A percentile compares a stretch with the other conserved stretches of the same genome.
These are phyloP conservation scores for Pseudohalonectria lignicola DNA, from an alignment of 2,329 filamentous ascomycete genomes.

Conservation along the genomic window DNA sequence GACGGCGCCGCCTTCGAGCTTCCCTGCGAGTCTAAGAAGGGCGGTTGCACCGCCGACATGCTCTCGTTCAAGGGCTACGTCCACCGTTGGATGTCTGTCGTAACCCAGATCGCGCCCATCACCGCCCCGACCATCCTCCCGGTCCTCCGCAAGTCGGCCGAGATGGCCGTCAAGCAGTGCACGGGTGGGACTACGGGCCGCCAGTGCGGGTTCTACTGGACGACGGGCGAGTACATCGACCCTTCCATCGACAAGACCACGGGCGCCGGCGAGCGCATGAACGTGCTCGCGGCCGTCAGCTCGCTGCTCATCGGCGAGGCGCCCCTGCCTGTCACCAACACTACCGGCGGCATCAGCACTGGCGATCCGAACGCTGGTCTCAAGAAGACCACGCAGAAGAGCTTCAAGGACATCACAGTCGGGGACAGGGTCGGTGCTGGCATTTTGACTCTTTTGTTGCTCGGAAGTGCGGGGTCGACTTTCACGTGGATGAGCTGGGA, in stretches of 20 bases:
- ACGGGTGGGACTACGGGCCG: slow-evolving; percentile 32
- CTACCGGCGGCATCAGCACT: slow-evolving; percentile 29
- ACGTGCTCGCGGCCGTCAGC: slow-evolving; percentile 35
- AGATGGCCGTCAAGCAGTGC: slow-evolving; percentile 51
- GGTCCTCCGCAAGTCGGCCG: slow-evolving; percentile 44
- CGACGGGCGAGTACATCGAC: slow-evolving; percentile 17
- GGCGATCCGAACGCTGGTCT: slow-evolving; percentile 19
- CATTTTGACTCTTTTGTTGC: slow-evolving; percentile 24
- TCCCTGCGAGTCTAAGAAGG: slow-evolving; percentile 17
- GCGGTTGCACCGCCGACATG: slow-evolving; percentile 60
- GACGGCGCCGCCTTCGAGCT: slow-evolving; percentile 53
- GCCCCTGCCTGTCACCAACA: slow-evolving; percentile 20
- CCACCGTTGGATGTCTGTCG: slow-evolving; percentile 51
- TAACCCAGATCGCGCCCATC: slow-evolving; percentile 51
- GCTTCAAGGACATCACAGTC: slow-evolving; percentile 8
- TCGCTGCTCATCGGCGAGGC: slow-evolving; percentile 25
- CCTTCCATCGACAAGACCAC: slow-evolving; percentile 22
- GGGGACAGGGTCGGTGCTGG: slow-evolving; percentile 28
- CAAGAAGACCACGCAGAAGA: background rate
- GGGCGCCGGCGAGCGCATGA: slow-evolving; percentile 42
- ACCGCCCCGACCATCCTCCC: slow-evolving; percentile 43
- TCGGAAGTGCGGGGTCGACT: slow-evolving; percentile 17
- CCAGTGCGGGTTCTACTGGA: slow-evolving; percentile 57
- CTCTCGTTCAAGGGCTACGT: slow-evolving; percentile 62
- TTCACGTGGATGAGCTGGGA: slow-evolving; percentile 19